A percentile compares a stretch with the other conserved stretches of the same genome.
These are phyloP conservation scores for Blumeria hordei DNA, from an alignment of 2,329 filamentous ascomycete species.

Conservation along the genomic window DNA sequence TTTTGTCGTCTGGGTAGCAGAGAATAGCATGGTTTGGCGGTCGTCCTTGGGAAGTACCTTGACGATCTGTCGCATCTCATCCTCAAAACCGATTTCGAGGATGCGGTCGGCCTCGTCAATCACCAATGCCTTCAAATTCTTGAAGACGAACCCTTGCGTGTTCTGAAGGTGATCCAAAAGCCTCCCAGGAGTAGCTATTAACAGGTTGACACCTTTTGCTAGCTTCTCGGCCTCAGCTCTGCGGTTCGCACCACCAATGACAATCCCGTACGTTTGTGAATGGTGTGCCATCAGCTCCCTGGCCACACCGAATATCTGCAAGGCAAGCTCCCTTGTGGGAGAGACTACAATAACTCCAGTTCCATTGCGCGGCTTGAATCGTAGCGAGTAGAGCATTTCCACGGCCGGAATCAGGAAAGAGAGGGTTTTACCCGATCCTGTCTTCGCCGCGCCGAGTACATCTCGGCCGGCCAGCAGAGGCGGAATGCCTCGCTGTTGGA, in stretches of 20 bases:
- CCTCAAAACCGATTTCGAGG: slow-evolving; percentile 91
- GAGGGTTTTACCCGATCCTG: slow-evolving; percentile 83
- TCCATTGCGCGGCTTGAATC: slow-evolving; percentile 86
- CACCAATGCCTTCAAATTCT: slow-evolving; percentile 75
- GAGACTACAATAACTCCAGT: slow-evolving; percentile 83
- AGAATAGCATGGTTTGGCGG: slow-evolving; percentile 94
- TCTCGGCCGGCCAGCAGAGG: slow-evolving; percentile 74
- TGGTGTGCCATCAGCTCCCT: slow-evolving; percentile 81
- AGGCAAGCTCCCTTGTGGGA: slow-evolving; percentile 75
- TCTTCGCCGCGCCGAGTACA: slow-evolving; percentile 87
- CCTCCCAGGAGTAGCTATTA: slow-evolving; percentile 83
- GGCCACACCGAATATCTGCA: slow-evolving; percentile 91
- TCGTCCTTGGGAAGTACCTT: slow-evolving; percentile 76
- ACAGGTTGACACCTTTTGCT: slow-evolving; percentile 73
- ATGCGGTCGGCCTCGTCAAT: slow-evolving; percentile 97
- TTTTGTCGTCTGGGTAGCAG: slow-evolving; percentile 93
- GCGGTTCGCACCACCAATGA: slow-evolving; percentile 84
- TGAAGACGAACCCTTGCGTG: slow-evolving; percentile 71
- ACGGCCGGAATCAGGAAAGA: slow-evolving; percentile 85
- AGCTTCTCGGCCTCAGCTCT: slow-evolving; percentile 87
- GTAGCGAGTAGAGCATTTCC: slow-evolving; percentile 72
- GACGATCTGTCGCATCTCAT: slow-evolving; percentile 92
- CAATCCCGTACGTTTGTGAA: slow-evolving; percentile 72
- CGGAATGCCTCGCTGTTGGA: slow-evolving; percentile 70
- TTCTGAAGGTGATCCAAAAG: slow-evolving; percentile 87